Evolutionary conservation across 306 rosid species (phyloP).

Genomic region (Psophocarpus tetragonolobus): DNA sequence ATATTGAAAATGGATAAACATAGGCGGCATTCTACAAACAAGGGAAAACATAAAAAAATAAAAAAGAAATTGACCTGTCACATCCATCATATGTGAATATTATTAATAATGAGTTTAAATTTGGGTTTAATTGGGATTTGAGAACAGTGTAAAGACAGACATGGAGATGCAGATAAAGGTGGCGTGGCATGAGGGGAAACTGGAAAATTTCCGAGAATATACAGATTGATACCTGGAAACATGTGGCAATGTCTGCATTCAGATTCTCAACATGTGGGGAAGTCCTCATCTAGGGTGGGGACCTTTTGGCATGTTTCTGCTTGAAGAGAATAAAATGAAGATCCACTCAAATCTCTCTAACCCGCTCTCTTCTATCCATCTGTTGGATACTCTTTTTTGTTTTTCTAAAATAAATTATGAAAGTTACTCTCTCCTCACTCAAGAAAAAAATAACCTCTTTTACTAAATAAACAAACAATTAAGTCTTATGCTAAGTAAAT

Average conservation of each 20-base stretch:
- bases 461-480: no score
- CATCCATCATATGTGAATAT: neutral
- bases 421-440: no score
- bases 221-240: slow-evolving; percentile 20
- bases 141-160: neutral
- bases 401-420: no score
- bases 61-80: neutral
- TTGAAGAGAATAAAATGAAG: neutral
- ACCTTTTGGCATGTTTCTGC: neutral
- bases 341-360: neutral
- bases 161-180: neutral
- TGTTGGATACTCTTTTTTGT: no score
- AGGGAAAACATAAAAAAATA: neutral
- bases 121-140: neutral
- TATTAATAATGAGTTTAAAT: neutral
- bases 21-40: neutral
- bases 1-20: slow-evolving; percentile 14
- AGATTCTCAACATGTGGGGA: slow-evolving; percentile 33
- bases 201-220: slow-evolving; percentile 8
- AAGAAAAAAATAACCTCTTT: no score
- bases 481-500: no score
- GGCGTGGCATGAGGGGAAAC: neutral
- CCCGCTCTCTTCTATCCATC: neutral
- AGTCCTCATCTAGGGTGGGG: slow-evolving; percentile 38
- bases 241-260: neutral